Conservation (phyloP, 495 filamentous ascomycete genomes). For the Glarea lozoyensis region DNA sequence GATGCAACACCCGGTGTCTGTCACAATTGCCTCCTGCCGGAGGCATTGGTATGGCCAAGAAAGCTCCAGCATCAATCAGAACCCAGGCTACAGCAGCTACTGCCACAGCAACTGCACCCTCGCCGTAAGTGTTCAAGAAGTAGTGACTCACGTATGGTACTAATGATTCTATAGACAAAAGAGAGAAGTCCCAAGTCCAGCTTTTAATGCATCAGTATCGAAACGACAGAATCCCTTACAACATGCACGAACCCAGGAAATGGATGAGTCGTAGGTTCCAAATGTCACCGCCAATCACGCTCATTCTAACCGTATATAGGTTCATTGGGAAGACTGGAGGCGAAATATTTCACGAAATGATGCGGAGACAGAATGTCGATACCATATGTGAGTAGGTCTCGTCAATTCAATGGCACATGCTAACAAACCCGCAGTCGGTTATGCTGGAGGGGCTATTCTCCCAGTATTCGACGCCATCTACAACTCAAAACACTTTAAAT, state of each 20-base stretch:
- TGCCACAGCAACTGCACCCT: no score
- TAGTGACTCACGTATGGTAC: slow-evolving; percentile 14
- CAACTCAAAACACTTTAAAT: slow-evolving; percentile 72
- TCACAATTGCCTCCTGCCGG: slow-evolving; percentile 8
- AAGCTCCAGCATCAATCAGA: slow-evolving; percentile 10
- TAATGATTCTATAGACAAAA: slow-evolving; percentile 16
- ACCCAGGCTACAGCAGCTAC: slow-evolving; percentile 18
- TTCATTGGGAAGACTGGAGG: slow-evolving; percentile 95
- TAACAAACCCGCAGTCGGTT: slow-evolving; percentile 46
- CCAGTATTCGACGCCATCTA: slow-evolving; percentile 78
- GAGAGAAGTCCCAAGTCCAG: slow-evolving; percentile 18
- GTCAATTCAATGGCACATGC: slow-evolving; percentile 6
- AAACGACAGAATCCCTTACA: slow-evolving; percentile 46
- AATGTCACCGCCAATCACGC: slow-evolving; percentile 12
- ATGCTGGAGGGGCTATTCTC: slow-evolving; percentile 73
- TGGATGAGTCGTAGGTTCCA: slow-evolving; percentile 63
- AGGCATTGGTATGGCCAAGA: slow-evolving; percentile 13
- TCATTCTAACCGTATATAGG: slow-evolving; percentile 34
- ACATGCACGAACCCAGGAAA: slow-evolving; percentile 47
- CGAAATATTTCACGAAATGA: slow-evolving; percentile 99
- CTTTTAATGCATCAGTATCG: slow-evolving; percentile 19
- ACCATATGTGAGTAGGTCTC: slow-evolving; percentile 67
- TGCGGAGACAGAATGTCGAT: slow-evolving; percentile 85
- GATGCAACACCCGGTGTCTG: slow-evolving; percentile 9
- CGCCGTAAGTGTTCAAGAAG: no score